phyloP scores from a whole-genome alignment of 306 rosid genomes.

The Canavalia gladiata region DNA sequence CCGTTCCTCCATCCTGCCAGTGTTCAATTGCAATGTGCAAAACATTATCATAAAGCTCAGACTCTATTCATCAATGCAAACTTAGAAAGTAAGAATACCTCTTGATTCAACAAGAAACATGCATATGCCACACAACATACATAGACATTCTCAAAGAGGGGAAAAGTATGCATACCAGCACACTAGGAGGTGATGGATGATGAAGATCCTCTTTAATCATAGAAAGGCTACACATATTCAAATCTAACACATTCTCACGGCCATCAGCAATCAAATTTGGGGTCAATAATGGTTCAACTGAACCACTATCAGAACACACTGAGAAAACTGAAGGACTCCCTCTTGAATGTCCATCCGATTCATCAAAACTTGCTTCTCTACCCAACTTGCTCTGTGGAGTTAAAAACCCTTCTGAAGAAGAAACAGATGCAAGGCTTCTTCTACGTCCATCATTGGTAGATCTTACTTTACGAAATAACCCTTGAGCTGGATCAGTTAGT shows the following conservation, averaged over 20 bases:
- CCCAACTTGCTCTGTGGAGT: conserved; percentile 28
- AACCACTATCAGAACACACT: conserved; percentile 49
- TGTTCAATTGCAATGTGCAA: conserved; percentile 33
- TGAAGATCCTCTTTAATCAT: conserved; percentile 47
- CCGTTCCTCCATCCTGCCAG: conserved; percentile 74
- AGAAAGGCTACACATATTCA: conserved; percentile 27
- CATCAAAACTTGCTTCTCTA: conserved; percentile 43
- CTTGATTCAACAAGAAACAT: conserved; percentile 26
- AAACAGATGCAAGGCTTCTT: conserved; percentile 50
- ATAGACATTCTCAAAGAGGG: background rate
- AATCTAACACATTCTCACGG: conserved; percentile 54
- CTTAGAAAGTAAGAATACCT: background rate
- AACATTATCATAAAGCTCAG: conserved; percentile 5
- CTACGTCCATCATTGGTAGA: conserved; percentile 50
- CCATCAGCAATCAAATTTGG: conserved; percentile 49
- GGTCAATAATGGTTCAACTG: conserved; percentile 48
- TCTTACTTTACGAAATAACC: conserved; percentile 57
- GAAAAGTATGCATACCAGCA: conserved; percentile 56
- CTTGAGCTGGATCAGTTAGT: conserved; percentile 55
- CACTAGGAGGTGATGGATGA: conserved; percentile 70
- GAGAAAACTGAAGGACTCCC: conserved; percentile 60
- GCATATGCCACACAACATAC: too few species aligned
- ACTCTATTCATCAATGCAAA: background rate
- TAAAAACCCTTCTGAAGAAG: conserved; percentile 46
- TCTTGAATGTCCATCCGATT: conserved; percentile 42